A percentile compares a stretch with the other conserved stretches of the same genome.
phyloP scores from a whole-genome alignment of 352 stramenopile species.

The Globisporangium spinosum region DNA sequence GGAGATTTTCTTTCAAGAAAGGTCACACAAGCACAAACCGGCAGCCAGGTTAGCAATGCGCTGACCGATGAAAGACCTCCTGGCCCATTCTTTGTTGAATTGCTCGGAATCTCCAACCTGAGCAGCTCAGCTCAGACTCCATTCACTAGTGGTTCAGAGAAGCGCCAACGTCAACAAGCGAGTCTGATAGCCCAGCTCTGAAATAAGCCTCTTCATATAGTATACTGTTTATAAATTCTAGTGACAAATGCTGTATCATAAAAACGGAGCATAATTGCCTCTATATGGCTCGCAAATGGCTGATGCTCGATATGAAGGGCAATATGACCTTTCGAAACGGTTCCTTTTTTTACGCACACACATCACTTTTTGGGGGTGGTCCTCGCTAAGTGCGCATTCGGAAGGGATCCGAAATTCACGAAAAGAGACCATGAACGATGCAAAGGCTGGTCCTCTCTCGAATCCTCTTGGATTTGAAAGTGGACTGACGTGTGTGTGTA shows the following conservation, averaged over 20 bases:
- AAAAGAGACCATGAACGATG: neutral
- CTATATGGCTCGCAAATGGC: neutral
- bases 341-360: neutral
- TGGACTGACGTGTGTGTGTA: neutral
- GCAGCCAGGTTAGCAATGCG: neutral
- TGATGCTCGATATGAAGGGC: neutral
- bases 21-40: neutral
- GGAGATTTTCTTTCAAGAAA: neutral
- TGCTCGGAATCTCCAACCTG: slow-evolving; percentile 6
- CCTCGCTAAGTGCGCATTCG: neutral
- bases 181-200: neutral
- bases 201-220: neutral
- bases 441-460: neutral
- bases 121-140: slow-evolving; percentile 10
- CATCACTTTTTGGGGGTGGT: neutral
- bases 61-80: neutral
- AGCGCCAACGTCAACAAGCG: slow-evolving; percentile 8
- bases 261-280: neutral
- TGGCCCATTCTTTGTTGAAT: neutral
- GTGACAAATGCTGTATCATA: neutral
- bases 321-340: neutral
- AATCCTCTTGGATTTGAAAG: slow-evolving; percentile 9
- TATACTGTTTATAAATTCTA: neutral
- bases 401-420: neutral
- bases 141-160: slow-evolving; percentile 4